Conservation (phyloP, 306 rosid species). For the Corylus americana region DNA sequence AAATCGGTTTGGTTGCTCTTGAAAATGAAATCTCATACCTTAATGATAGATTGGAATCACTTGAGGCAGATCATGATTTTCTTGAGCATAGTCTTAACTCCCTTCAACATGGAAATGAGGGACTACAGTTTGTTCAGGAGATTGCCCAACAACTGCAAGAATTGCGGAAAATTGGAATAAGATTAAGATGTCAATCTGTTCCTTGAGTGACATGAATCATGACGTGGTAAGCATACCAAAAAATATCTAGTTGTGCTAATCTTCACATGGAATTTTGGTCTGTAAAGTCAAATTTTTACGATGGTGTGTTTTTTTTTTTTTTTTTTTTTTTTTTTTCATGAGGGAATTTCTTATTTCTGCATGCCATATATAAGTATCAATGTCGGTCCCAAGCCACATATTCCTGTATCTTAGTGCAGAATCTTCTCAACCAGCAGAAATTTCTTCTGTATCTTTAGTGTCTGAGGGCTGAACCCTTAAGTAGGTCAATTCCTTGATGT, state of each 20-base stretch:
- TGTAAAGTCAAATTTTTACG: neutral
- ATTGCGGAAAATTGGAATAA: slow-evolving; percentile 49
- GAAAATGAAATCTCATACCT: slow-evolving; percentile 74
- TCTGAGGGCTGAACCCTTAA: neutral
- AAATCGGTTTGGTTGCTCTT: slow-evolving; percentile 45
- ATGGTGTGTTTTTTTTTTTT: neutral
- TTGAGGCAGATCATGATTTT: slow-evolving; percentile 72
- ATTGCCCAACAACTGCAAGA: slow-evolving; percentile 64
- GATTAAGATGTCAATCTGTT: slow-evolving; percentile 42
- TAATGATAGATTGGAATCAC: slow-evolving; percentile 70
- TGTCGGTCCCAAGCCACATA: no score
- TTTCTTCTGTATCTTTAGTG: neutral
- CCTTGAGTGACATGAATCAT: slow-evolving; percentile 19
- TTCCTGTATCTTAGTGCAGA: neutral
- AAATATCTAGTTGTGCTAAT: slow-evolving; percentile 1
- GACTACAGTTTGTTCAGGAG: slow-evolving; percentile 58
- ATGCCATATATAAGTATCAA: neutral
- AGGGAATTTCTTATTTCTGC: neutral
- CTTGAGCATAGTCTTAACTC: slow-evolving; percentile 62
- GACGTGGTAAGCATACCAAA: slow-evolving; percentile 21
- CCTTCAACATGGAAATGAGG: slow-evolving; percentile 60
- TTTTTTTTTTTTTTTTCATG: neutral
- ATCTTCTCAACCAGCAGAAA: neutral
- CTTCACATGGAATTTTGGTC: neutral
- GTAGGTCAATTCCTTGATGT: neutral